phyloP scores from a whole-genome alignment of 805 yeast genomes.

The Clavispora santaluciae region DNA sequence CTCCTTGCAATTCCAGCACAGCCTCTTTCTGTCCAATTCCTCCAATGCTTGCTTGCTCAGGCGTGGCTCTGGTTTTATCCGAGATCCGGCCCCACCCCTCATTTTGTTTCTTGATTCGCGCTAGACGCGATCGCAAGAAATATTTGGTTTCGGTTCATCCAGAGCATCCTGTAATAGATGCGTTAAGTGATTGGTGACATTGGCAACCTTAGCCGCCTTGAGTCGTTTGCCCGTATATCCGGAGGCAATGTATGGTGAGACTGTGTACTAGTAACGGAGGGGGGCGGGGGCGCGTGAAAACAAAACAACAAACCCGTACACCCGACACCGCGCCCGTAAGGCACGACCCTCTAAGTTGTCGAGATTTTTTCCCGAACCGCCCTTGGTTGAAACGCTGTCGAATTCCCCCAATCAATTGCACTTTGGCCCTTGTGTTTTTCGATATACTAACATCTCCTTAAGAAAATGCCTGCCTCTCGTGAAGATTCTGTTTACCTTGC shows the following conservation, averaged over 20 bases:
- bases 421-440: neutral
- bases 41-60: neutral
- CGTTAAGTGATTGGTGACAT: too few species aligned
- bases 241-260: neutral
- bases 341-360: conserved; percentile 17
- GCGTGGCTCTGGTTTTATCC: neutral
- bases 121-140: neutral
- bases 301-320: conserved; percentile 14
- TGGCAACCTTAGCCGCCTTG: neutral
- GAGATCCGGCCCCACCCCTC: neutral
- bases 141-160: too few species aligned
- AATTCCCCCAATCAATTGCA: conserved; percentile 2
- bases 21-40: neutral
- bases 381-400: neutral
- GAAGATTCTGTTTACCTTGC: conserved; percentile 98
- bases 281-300: conserved; percentile 1
- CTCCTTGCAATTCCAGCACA: too few species aligned
- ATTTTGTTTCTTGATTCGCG: neutral
- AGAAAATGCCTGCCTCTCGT: conserved; percentile 71
- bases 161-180: too few species aligned
- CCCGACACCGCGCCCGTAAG: conserved; percentile 17
- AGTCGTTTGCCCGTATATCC: conserved; percentile 1
- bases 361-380: conserved; percentile 12
- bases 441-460: conserved; percentile 11
- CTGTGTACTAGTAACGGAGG: neutral